These are phyloP conservation scores for Volvox carteri DNA, from an alignment of 163 green algal species.

Conservation along the genomic window DNA sequence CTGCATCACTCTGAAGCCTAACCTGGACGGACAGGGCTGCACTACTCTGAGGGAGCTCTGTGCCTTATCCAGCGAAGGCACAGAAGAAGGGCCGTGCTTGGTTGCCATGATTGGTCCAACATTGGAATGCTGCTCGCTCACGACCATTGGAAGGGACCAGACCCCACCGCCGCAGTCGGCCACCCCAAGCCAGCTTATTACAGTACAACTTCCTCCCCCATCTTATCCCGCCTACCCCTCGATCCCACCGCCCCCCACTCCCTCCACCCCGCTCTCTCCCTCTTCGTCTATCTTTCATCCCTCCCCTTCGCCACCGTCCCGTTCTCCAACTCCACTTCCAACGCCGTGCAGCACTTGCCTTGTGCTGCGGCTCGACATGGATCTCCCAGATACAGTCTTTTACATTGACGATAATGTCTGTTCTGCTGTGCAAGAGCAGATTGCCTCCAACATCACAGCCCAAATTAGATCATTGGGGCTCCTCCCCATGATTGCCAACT, in stretches of 20 bases:
- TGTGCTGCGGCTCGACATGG: background rate
- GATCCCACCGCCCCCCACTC: background rate
- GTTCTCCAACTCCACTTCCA: background rate
- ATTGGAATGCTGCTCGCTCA: background rate
- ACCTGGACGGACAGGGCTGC: background rate
- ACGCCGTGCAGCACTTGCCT: background rate
- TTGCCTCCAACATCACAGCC: background rate
- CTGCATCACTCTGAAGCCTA: slow-evolving; percentile 8
- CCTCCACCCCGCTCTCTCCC: background rate
- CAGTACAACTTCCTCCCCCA: background rate
- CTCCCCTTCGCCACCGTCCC: background rate
- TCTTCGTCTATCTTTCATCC: background rate
- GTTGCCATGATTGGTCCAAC: background rate
- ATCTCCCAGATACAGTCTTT: background rate
- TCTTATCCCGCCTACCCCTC: background rate
- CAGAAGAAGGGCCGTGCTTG: background rate
- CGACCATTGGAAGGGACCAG: background rate
- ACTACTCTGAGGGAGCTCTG: slow-evolving; percentile 18
- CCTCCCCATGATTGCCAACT: background rate
- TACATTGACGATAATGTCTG: background rate
- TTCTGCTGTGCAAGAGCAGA: background rate
- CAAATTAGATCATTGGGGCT: background rate
- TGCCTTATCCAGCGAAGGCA: background rate
- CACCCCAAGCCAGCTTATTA: background rate
- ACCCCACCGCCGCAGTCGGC: background rate